A percentile compares a stretch with the other conserved stretches of the same genome.
phyloP scores from a whole-genome alignment of 169 alveolate genomes.

The Plasmodium blacklocki region DNA sequence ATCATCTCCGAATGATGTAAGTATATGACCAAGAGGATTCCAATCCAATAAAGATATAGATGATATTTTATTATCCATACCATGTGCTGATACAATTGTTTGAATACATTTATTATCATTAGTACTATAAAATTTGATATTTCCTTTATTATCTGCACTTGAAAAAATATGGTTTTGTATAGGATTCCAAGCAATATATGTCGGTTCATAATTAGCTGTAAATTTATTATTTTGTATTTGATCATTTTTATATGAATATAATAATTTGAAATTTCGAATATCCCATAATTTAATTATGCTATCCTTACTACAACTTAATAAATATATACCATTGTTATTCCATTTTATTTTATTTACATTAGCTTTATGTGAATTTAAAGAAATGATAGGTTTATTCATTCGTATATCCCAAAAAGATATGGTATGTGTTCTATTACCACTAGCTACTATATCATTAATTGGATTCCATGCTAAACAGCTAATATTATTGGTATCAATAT shows the following conservation, averaged over 20 bases:
- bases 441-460: conserved; percentile 85
- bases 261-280: conserved; percentile 81
- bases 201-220: conserved; percentile 77
- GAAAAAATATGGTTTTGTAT: conserved; percentile 86
- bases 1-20: conserved; percentile 91
- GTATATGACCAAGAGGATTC: conserved; percentile 92
- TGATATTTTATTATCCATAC: conserved; percentile 78
- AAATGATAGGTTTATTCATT: conserved; percentile 84
- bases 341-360: conserved; percentile 84
- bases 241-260: conserved; percentile 77
- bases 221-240: conserved; percentile 25
- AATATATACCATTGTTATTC: conserved; percentile 81
- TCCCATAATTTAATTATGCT: conserved; percentile 90
- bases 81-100: conserved; percentile 75
- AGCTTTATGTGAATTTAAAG: conserved; percentile 90
- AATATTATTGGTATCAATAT: conserved; percentile 83
- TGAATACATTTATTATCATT: conserved; percentile 79
- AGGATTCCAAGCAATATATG: conserved; percentile 87
- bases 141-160: conserved; percentile 86
- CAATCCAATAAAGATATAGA: conserved; percentile 87
- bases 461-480: conserved; percentile 92
- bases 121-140: conserved; percentile 82
- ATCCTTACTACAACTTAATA: conserved; percentile 83
- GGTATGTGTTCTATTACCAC: conserved; percentile 89
- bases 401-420: conserved; percentile 91